Evolutionary conservation across 805 yeast genomes (phyloP).

Genomic region (Monosporozyma unispora): DNA sequence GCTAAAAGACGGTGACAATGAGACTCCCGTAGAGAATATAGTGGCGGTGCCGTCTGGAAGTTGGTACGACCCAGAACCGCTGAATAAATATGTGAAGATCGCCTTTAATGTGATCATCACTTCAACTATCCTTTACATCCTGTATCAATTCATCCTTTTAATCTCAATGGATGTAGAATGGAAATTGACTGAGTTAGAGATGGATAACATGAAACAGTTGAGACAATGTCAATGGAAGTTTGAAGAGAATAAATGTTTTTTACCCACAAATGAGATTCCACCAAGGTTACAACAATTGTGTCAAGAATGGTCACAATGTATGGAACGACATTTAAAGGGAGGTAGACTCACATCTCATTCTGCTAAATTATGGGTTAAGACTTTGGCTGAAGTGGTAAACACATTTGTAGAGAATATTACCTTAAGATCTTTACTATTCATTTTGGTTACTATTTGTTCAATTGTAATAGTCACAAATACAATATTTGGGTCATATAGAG

Average conservation of each 20-base stretch:
- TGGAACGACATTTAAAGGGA: slow-evolving; percentile 18
- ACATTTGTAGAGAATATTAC: slow-evolving; percentile 65
- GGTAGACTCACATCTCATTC: slow-evolving; percentile 52
- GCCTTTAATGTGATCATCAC: slow-evolving; percentile 47
- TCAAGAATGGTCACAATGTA: slow-evolving; percentile 68
- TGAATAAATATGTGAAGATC: slow-evolving; percentile 46
- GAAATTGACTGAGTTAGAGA: slow-evolving; percentile 37
- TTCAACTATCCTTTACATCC: slow-evolving; percentile 41
- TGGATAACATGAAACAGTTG: background rate
- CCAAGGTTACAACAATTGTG: slow-evolving; percentile 72
- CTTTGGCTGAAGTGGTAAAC: slow-evolving; percentile 73
- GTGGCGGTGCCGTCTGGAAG: background rate
- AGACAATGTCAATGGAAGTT: slow-evolving; percentile 28
- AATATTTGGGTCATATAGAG: slow-evolving; percentile 38
- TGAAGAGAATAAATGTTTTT: slow-evolving; percentile 60
- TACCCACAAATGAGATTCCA: slow-evolving; percentile 53
- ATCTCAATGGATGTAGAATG: slow-evolving; percentile 61
- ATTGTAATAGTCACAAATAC: slow-evolving; percentile 43
- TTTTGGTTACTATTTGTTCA: slow-evolving; percentile 41
- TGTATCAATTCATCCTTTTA: slow-evolving; percentile 44
- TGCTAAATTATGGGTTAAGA: slow-evolving; percentile 68
- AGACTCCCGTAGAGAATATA: background rate
- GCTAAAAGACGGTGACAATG: background rate
- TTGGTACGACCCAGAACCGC: slow-evolving; percentile 7
- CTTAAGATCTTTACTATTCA: slow-evolving; percentile 53